Evolutionary conservation across 345 rosid genomes (phyloP), one percentile per base, ranked within the genome.

Genomic region (Citrus unshiu): DNA sequence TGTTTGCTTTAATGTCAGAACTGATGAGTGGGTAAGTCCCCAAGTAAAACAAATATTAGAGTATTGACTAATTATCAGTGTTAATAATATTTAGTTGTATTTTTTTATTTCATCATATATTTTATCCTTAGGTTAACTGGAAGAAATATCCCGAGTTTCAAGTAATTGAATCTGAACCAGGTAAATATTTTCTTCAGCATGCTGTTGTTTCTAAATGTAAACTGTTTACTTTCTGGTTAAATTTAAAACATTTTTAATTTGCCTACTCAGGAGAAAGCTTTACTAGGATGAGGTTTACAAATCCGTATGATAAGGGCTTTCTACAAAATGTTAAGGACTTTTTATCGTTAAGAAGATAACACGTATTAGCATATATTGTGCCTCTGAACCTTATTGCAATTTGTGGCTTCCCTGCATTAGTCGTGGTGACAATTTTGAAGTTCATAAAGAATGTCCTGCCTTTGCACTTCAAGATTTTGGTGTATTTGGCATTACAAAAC

Each of bases 11-110:
- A 91, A 91, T 84, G 82, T 91, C 80, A 85, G 78, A 74, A 90
- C 95, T 18, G 95, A 91, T 68, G 93, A 90, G 69, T 90, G 95
- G 95, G 95, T 91, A 82, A 86, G 92, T 87, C 76, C 72, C 62
- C 14, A 32, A 21, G n/a, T 46, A 43, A 60, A 25, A 76, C 18
- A 32, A 68, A 35, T 29, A 70, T 40, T 4, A 62, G 24, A n/a
- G 12, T n/a, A n/a, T 5, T 8, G 54, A 39, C 30, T 62, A 25
- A 51, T 51, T 57, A 74, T 58, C 62, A 22, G 21, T 64, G 25
- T 19, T 3, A 27, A 61, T 56, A 56, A 29, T 67, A 59, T 37
- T 78, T 7, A 35, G 18, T 21, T 9, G 16, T 61, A 9, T 67
- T 16, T 10, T 29, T 59, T n/a, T 63, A 25, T 68, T 37, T 57